Evolutionary conservation across 768 basidiomycete genomes (phyloP).

Genomic region (Auricularia sp.): DNA sequence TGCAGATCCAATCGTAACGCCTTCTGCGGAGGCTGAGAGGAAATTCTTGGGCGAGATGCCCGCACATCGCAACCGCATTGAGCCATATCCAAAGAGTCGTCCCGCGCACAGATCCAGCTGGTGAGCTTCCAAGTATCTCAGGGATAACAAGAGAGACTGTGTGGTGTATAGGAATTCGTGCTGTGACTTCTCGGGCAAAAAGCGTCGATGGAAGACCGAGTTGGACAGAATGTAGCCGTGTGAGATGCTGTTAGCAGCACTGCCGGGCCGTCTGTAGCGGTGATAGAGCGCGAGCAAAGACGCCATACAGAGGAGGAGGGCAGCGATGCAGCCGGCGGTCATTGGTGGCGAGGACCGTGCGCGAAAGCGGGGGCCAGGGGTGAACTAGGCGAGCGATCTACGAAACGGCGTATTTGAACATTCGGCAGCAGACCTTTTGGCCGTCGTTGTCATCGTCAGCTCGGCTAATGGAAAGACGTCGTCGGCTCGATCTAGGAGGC

Average conservation of each 20-base stretch:
- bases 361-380: background rate
- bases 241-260: background rate
- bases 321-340: background rate
- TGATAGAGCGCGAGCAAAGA: background rate
- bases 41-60: background rate
- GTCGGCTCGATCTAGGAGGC: too few relatives aligned
- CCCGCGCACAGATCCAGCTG: conserved; percentile 37
- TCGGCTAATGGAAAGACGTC: too few relatives aligned
- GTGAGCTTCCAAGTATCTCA: conserved; percentile 40
- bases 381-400: background rate
- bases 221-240: conserved; percentile 40
- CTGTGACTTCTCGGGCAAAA: conserved; percentile 34
- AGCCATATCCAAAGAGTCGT: conserved; percentile 47
- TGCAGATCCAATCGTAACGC: background rate
- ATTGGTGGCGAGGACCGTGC: background rate
- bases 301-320: background rate
- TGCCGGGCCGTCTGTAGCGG: background rate
- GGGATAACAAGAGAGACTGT: conserved; percentile 43
- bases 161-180: conserved; percentile 57
- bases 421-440: too few relatives aligned
- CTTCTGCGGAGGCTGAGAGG: conserved; percentile 11
- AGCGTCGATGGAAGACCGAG: conserved; percentile 42
- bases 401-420: background rate
- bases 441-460: too few relatives aligned
- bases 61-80: conserved; percentile 15